Base-by-base conservation (phyloP, 2,329 filamentous ascomycete species). In the Nannizziopsis barbatae region DNA sequence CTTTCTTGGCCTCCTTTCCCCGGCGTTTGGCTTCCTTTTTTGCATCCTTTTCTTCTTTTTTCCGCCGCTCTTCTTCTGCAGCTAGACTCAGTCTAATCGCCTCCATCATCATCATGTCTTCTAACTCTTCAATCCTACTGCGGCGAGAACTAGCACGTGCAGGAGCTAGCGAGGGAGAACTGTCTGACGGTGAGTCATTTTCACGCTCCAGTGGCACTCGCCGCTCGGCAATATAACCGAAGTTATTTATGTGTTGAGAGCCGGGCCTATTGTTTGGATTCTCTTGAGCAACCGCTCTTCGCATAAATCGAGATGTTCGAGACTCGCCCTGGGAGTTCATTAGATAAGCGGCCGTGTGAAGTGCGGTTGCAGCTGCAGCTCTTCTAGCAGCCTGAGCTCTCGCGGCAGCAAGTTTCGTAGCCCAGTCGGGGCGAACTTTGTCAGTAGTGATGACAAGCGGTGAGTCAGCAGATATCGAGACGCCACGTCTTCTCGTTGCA, bases 81-180 rank as follows among this genome's bases (percentile, higher is more conserved):
- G 84, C 88, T n/a, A 98, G 72, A 42, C 88, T 95, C 27, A 95
- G 66, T 35, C 92, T 76, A 42, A 98, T 93, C 0, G 92, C 92
- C 64, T 98, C 92, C 75, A 92, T 87, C 73, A 96, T 88, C 92
- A 98, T 98, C 72, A 98, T 85, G 42, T 95, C 90, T 63, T 98
- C 92, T 0, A 96, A 75, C 57, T 96, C 89, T 17, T 93, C 86
- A 61, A 93, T 79, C 27, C 86, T 75, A 49, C 66, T 76, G 52
- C 79, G 70, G 51, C 81, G 69, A 32, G 75, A 76, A 56, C 73
- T 75, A 6, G 75, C 64, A n/a, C 69, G 67, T 12, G 69, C 61
- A 4, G 69, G 65, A 32, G 66, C 62, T 18, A 66, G 49, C 55
- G 61, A 63, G 1, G 57, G 57, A 7, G 60, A 45, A 32, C 47